Evolutionary conservation across 495 filamentous ascomycete species (phyloP).

Genomic region (Lentithecium fluviatile): DNA sequence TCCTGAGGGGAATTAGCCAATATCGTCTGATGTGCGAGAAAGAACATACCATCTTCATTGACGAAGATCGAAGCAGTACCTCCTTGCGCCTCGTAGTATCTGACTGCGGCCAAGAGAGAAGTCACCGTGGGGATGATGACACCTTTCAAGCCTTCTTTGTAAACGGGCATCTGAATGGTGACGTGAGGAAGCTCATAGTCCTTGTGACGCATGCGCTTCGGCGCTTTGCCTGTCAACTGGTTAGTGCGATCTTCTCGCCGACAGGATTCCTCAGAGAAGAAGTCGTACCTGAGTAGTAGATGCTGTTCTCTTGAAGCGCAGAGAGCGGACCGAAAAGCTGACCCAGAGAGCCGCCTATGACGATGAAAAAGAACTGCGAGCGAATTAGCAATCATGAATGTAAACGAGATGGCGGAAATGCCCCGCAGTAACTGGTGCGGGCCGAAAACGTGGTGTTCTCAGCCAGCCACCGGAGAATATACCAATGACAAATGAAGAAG

Average conservation of each 20-base stretch:
- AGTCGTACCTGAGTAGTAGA: constrained; percentile 28
- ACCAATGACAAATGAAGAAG: not conserved
- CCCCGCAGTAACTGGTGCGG: constrained; percentile 40
- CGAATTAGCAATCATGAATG: constrained; percentile 67
- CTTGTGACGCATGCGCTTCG: constrained; percentile 74
- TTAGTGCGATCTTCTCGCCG: constrained; percentile 53
- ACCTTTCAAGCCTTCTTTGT: constrained; percentile 62
- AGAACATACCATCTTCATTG: constrained; percentile 45
- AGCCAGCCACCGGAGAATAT: constrained; percentile 24
- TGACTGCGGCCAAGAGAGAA: constrained; percentile 58
- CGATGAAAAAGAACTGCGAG: constrained; percentile 69
- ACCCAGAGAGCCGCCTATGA: constrained; percentile 67
- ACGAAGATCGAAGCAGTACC: constrained; percentile 48
- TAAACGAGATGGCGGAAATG: constrained; percentile 34
- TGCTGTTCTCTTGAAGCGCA: constrained; percentile 25
- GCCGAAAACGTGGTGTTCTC: constrained; percentile 27
- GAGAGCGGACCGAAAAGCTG: constrained; percentile 61
- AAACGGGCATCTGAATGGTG: constrained; percentile 71
- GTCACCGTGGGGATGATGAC: constrained; percentile 61
- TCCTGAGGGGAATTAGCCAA: not conserved
- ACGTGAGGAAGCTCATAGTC: constrained; percentile 81
- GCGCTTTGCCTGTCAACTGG: constrained; percentile 52
- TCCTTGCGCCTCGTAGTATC: constrained; percentile 55
- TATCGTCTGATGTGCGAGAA: not conserved
- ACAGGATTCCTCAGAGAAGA: constrained; percentile 59